A percentile compares a stretch with the other conserved stretches of the same genome.
Evolutionary conservation across 495 filamentous ascomycete genomes (phyloP).

Genomic region (Lineolata rhizophorae): DNA sequence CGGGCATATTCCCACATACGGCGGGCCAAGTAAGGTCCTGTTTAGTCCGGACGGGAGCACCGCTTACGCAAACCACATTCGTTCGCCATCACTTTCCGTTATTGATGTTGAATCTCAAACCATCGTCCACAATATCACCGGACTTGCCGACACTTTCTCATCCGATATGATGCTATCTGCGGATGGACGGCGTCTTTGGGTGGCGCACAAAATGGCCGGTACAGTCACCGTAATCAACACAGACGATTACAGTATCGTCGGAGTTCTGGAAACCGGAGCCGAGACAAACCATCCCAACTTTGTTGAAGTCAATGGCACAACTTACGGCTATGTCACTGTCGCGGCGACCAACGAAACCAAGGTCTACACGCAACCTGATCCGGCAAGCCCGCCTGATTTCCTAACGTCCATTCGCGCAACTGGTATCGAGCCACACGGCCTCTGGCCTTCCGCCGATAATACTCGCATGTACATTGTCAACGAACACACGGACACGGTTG

Average conservation of each 20-base stretch:
- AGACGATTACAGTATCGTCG: constrained; percentile 1
- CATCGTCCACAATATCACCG: constrained; percentile 7
- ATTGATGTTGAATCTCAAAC: constrained; percentile 7
- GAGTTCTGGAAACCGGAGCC: constrained; percentile 8
- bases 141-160: constrained; percentile 9
- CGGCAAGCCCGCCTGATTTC: constrained; percentile 2
- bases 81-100: constrained; percentile 3
- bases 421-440: constrained; percentile 11
- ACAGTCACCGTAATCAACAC: constrained; percentile 7
- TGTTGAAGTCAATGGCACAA: constrained; percentile 7
- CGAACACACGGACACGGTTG: constrained; percentile 12
- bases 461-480: constrained; percentile 11
- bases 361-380: constrained; percentile 6
- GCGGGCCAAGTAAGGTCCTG: constrained; percentile 11
- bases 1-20: constrained; percentile 4
- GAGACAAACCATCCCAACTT: constrained; percentile 12
- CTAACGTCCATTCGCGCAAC: constrained; percentile 4
- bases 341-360: constrained; percentile 6
- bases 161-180: constrained; percentile 13
- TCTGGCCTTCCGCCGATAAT: constrained; percentile 11
- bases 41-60: constrained; percentile 10
- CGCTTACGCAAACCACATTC: constrained; percentile 11
- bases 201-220: constrained; percentile 11
- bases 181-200: constrained; percentile 9
- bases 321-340: constrained; percentile 9